Base-by-base conservation (phyloP, 2,329 filamentous ascomycete species). In the Beauveria rudraprayagi region DNA sequence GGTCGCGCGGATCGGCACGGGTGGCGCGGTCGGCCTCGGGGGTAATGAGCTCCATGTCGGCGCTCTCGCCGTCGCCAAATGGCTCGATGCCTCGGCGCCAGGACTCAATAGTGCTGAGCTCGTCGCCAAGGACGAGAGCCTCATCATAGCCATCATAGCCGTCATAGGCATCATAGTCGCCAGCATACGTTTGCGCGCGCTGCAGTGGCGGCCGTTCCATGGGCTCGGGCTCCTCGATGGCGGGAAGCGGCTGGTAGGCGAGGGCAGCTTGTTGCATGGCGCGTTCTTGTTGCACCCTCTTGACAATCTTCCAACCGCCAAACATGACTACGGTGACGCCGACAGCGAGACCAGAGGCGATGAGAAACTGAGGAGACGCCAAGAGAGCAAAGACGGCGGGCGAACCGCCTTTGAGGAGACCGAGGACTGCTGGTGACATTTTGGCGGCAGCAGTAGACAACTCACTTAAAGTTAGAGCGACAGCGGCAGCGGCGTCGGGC, bases 321-420 rank as follows among this genome's bases (percentile, higher is more conserved):
- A 99, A 91, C 72, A 94, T 92, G 68, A 99, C 91, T 9, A 97
- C 87, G 0, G 94, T 97, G n/a, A 96, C 87, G 16, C 94, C 94
- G 0, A 96, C 86, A 0, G 90, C 91, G 16, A 96, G 86, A 48
- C 92, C 90, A 0, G 90, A 91, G 4, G 92, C 92, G 68, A 99
- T 96, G 65, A 97, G 83, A 71, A 99, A 99, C 70, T 99, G 91
- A 1, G 94, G 94, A 61, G 89, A 92, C 0, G 91, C 87, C 3
- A 99, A 83, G 24, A 99, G 82, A 0, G 88, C 90, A 67, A 96
- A 93, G 22, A 96, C 87, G 8, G 90, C 88, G 0, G 94, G 94
- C 43, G 92, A 93, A 22, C 87, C 87, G 44, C 85, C 82, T 74
- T 96, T 95, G 69, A 97, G 77, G 1, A 88, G 78, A 11, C 82